Base-by-base conservation (phyloP, 108 stramenopile genomes). In the Discostella pseudostelligera region DNA sequence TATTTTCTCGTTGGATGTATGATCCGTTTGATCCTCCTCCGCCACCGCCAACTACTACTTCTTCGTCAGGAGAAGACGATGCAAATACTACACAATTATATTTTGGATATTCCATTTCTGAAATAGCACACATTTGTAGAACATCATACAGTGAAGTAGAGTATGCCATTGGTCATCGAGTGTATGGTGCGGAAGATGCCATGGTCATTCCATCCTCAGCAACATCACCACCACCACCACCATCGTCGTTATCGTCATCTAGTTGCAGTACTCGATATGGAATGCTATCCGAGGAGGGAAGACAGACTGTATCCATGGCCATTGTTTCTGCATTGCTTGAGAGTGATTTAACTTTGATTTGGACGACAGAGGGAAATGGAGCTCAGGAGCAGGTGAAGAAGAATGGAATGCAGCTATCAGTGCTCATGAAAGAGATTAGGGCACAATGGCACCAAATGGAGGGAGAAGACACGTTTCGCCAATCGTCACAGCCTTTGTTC, bases 101-200 rank as follows among this genome's bases (percentile, higher is more conserved):
- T 16, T 59, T 76, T 59, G 75, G 75, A 3, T 67, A 64, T 35
- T 62, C 54, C 9, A 22, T 58, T n/a, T 14, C 36, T 32, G 75
- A 76, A 59, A 59, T 76, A 62, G 67, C 67, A 26, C 62, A 69
- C 20, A 50, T 64, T 25, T 76, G 75, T 59, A 42, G 75, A 40
- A 58, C 75, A 39, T 76, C 75, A 2, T 19, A 21, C 37, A 9
- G 22, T 51, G 75, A 76, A 46, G 62, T 76, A 16, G 39, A 55
- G 16, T 47, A 69, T 64, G 75, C 75, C 0, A 2, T 76, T 17
- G 21, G 14, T 3, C 25, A 64, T 53, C 62, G 75, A 29, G 42
- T 51, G n/a, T 64, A 29, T 58, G 75, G 75, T 9, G 75, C 75
- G 13, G 67, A 76, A 24, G 75, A 76, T 69, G 75, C 75, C 32